Evolutionary conservation across 129 eudicot species (phyloP), one percentile per base, ranked within the genome.

Genomic region (Glebionis coronaria): DNA sequence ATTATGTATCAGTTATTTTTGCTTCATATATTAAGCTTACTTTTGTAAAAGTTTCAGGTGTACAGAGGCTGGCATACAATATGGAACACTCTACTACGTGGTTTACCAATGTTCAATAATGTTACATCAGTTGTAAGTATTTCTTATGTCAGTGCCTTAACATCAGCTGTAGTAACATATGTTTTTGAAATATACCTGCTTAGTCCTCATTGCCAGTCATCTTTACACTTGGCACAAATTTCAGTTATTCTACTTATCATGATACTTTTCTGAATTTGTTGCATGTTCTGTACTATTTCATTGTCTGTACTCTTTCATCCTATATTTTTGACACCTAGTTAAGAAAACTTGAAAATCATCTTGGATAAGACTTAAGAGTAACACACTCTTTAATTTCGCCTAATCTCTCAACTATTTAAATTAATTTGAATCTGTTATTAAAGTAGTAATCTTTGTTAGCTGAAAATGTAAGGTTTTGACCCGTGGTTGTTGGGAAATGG

Each of bases 81-180:
- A 75, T 93, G 96, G 98, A 80, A 78, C 72, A 80, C 82, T 73
- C 86, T 93, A 21, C 80, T 93, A 67, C 95, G 81, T 53, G 80
- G 87, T 71, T 77, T 93, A 61, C 95, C 98, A 16, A 70, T 78
- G 77, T 88, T 93, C 83, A 83, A 84, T 46, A 83, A 84, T 73
- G 67, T 82, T 47, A 18, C 81, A 45, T 64, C 86, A 61, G 79
- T 88, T 63, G 98, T 85, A 85, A 88, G 96, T 82, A 42, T 65
- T 79, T 28, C 59, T 15, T 51, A 15, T 51, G 14, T 12, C 9
- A 5, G 15, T 15, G 56, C 23, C 19, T 19, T 18, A 53, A 53
- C 9, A 53, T 53, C 1, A 53, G 9, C 12, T 52, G 25, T 16
- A 18, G 57, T 16, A 6, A 53, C 0, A 53, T 23, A 53, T 53